Percentiles rank a stretch among this genome's conserved stretches.
Evolutionary conservation across 208 protist species (phyloP).

Genomic region (Naegleria fowleri): DNA sequence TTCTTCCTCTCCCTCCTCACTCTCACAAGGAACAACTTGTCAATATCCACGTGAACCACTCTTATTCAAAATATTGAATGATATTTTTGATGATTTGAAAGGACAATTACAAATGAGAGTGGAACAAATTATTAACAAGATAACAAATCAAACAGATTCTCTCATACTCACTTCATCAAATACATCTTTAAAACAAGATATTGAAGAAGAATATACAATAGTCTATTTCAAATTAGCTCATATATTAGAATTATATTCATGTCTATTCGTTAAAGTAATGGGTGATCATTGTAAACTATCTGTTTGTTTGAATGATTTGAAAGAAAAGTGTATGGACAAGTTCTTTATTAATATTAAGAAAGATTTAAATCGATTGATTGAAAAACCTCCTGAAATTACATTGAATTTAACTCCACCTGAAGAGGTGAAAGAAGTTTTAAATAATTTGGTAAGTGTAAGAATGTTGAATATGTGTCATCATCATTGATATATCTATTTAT

Average conservation of each 20-base stretch:
- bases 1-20: neutral
- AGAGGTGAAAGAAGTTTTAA: neutral
- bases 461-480: too few relatives aligned
- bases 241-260: neutral
- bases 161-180: too few relatives aligned
- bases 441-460: neutral
- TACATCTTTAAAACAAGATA: neutral
- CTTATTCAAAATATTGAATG: neutral
- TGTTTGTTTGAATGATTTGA: neutral
- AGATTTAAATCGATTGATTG: neutral
- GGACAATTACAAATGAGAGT: neutral
- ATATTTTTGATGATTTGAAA: neutral
- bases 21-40: neutral
- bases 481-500: too few relatives aligned
- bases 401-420: neutral
- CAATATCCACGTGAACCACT: neutral
- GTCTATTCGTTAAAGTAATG: neutral
- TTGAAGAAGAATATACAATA: neutral
- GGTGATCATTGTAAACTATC: neutral
- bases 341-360: neutral
- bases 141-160: too few relatives aligned
- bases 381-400: neutral
- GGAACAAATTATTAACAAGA: neutral
- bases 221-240: slow-evolving; percentile 16
- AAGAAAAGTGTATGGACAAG: neutral